Evolutionary conservation across 768 basidiomycete species (phyloP).

Genomic region (Serendipita sp.): DNA sequence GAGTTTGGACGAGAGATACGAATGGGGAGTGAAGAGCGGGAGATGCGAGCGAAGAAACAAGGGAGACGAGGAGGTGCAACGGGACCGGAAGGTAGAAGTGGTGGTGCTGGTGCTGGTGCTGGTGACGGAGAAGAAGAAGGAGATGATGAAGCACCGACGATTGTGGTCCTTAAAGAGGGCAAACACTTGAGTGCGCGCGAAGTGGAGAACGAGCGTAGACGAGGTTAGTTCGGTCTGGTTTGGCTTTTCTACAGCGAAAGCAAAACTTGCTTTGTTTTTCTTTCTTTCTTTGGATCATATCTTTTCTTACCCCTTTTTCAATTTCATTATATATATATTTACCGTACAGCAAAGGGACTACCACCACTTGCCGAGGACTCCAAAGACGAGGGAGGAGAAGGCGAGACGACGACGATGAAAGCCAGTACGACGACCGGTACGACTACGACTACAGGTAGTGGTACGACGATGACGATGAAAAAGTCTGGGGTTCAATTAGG

Average conservation of each 20-base stretch:
- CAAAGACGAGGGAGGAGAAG: background rate
- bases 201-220: conserved; percentile 58
- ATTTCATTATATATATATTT: background rate
- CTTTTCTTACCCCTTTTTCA: too few species aligned
- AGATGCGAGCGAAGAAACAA: background rate
- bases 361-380: background rate
- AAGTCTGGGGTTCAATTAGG: background rate
- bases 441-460: background rate
- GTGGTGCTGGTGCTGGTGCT: background rate
- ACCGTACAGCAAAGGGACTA: background rate
- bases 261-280: too few species aligned
- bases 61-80: background rate
- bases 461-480: background rate
- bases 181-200: conserved; percentile 71
- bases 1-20: conserved; percentile 3
- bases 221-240: conserved; percentile 30
- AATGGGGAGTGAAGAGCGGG: background rate
- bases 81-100: background rate
- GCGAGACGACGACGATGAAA: background rate
- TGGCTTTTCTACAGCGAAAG: background rate
- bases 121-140: conserved; percentile 48
- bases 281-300: background rate
- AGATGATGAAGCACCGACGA: conserved; percentile 69
- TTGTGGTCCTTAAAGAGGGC: conserved; percentile 76
- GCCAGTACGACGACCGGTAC: background rate